phyloP scores from a whole-genome alignment of 805 yeast species.

The Kodamaea fukazawae region DNA sequence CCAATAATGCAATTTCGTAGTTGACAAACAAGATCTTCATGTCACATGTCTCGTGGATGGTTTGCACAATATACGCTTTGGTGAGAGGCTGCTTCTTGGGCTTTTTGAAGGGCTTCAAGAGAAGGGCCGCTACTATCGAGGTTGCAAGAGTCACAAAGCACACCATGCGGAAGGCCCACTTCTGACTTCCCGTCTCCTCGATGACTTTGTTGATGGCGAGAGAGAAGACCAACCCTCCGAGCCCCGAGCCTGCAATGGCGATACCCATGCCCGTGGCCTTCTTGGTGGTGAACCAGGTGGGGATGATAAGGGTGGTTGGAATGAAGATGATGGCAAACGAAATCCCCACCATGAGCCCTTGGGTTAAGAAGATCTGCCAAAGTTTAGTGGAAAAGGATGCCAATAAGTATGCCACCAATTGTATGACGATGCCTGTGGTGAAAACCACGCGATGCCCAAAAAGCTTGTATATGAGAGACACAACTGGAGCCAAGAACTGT shows the following conservation, averaged over 20 bases:
- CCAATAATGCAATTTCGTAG: constrained; percentile 21
- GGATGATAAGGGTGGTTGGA: constrained; percentile 43
- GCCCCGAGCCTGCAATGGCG: constrained; percentile 47
- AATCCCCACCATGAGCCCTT: constrained; percentile 49
- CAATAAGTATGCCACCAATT: constrained; percentile 43
- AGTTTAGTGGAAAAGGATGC: constrained; percentile 49
- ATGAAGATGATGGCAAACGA: constrained; percentile 44
- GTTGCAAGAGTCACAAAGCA: constrained; percentile 32
- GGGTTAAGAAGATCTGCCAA: constrained; percentile 53
- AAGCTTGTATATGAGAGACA: constrained; percentile 44
- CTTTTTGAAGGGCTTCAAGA: constrained; percentile 47
- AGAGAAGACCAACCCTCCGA: constrained; percentile 51
- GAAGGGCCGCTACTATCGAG: constrained; percentile 34
- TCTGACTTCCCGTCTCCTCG: constrained; percentile 36
- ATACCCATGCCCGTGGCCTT: constrained; percentile 49
- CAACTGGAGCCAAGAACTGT: constrained; percentile 54
- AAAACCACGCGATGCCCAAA: constrained; percentile 49
- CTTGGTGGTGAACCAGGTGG: constrained; percentile 48
- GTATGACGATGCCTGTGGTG: constrained; percentile 42
- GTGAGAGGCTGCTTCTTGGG: constrained; percentile 9
- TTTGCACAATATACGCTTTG: constrained; percentile 19
- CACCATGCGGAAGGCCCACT: constrained; percentile 43
- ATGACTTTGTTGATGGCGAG: constrained; percentile 41
- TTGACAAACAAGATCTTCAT: constrained; percentile 29
- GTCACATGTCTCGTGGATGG: constrained; percentile 23